Percentiles rank a stretch among this genome's conserved stretches.
These are phyloP conservation scores for Annulohypoxylon maeteangense DNA, from an alignment of 495 filamentous ascomycete genomes.

Conservation along the genomic window DNA sequence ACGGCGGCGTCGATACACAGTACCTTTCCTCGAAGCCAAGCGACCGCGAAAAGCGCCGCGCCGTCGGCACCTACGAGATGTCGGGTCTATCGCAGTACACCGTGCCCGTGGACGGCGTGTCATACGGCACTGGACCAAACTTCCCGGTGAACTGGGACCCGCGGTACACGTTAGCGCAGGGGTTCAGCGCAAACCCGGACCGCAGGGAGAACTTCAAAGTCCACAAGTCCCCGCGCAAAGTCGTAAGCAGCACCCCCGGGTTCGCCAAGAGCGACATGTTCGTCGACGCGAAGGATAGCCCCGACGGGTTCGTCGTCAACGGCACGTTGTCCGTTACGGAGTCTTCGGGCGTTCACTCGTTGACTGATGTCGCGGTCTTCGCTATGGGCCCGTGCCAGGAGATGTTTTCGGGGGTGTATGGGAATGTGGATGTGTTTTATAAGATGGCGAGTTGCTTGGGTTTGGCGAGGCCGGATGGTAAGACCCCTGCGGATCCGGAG, in stretches of 20 bases:
- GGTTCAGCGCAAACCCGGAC: conserved; percentile 72
- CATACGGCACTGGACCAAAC: conserved; percentile 70
- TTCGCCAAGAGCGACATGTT: conserved; percentile 58
- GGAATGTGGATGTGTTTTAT: conserved; percentile 77
- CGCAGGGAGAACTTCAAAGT: conserved; percentile 73
- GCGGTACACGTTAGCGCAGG: conserved; percentile 75
- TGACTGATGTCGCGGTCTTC: conserved; percentile 81
- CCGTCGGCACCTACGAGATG: conserved; percentile 72
- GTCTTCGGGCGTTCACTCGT: conserved; percentile 72
- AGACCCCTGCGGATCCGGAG: conserved; percentile 52
- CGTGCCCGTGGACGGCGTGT: conserved; percentile 51
- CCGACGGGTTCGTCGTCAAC: conserved; percentile 72
- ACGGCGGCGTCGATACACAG: conserved; percentile 61
- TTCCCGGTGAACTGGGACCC: conserved; percentile 83
- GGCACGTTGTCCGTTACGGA: conserved; percentile 70
- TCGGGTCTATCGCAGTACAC: conserved; percentile 78
- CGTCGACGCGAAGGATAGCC: conserved; percentile 69
- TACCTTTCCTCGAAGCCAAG: conserved; percentile 69
- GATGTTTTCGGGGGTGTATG: conserved; percentile 73
- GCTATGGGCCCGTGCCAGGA: conserved; percentile 78
- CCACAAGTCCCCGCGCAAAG: conserved; percentile 64
- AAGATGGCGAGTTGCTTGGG: conserved; percentile 76
- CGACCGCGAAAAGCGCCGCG: conserved; percentile 72
- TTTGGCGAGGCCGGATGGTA: conserved; percentile 51
- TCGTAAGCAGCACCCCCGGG: conserved; percentile 59